Conservation (phyloP, 2,329 filamentous ascomycete species). For the Fusarium decemcellulare region DNA sequence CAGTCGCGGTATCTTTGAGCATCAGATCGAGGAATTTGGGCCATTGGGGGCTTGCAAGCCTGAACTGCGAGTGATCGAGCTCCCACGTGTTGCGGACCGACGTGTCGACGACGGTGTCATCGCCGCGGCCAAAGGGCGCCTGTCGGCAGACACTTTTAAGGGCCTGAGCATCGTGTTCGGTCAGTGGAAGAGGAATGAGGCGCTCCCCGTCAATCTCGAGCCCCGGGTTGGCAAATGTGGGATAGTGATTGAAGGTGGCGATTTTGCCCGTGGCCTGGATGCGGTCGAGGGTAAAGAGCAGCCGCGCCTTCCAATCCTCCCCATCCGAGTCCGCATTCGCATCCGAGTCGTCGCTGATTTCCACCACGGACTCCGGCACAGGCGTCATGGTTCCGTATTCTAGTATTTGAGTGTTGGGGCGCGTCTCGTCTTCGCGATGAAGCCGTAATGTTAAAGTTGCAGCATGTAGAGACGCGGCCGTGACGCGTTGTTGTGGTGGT, state of each 20-base stretch:
- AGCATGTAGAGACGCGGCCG: no score
- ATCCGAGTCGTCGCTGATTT: not conserved
- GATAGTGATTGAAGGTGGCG: slow-evolving; percentile 10
- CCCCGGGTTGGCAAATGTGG: slow-evolving; percentile 18
- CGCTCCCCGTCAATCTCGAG: slow-evolving; percentile 7
- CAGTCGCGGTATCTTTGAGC: not conserved
- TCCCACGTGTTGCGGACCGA: slow-evolving; percentile 27
- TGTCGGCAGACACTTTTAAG: slow-evolving; percentile 21
- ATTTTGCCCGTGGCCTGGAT: slow-evolving; percentile 20
- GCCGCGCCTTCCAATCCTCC: not conserved
- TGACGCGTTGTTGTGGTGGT: no score
- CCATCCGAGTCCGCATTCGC: not conserved
- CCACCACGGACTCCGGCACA: not conserved
- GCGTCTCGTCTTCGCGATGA: no score
- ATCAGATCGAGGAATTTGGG: not conserved
- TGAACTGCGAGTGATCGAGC: slow-evolving; percentile 21
- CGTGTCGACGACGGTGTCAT: slow-evolving; percentile 20
- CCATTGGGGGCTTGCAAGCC: slow-evolving; percentile 17
- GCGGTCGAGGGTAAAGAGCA: not conserved
- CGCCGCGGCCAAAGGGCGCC: slow-evolving; percentile 22
- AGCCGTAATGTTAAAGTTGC: no score
- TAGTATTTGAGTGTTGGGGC: no score
- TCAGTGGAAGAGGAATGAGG: slow-evolving; percentile 15
- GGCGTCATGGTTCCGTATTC: not conserved
- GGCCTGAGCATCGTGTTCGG: slow-evolving; percentile 6